Evolutionary conservation across 768 basidiomycete species (phyloP).

Genomic region (Mycena vulgaris): DNA sequence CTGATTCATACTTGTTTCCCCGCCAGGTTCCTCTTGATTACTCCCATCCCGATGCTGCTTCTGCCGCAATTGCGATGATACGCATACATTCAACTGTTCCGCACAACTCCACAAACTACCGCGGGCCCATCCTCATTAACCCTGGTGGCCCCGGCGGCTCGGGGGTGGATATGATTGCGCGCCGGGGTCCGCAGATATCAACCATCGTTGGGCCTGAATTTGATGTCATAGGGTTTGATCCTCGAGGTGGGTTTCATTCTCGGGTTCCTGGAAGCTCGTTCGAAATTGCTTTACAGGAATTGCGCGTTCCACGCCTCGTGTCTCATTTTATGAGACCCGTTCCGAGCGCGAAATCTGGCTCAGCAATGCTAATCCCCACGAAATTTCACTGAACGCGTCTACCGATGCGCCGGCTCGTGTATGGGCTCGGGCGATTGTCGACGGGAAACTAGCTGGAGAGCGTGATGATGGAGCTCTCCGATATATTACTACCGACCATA

Average conservation of each 20-base stretch:
- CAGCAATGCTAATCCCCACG: too few relatives aligned
- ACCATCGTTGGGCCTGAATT: slow-evolving; percentile 37
- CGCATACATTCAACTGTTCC: slow-evolving; percentile 32
- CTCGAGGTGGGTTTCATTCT: slow-evolving; percentile 34
- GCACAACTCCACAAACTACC: slow-evolving; percentile 29
- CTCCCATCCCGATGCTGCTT: slow-evolving; percentile 21
- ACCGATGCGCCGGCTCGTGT: slow-evolving; percentile 8
- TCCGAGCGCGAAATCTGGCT: slow-evolving; percentile 23
- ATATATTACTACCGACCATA: slow-evolving; percentile 5
- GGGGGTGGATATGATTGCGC: slow-evolving; percentile 28
- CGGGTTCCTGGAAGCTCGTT: neutral
- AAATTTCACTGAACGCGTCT: slow-evolving; percentile 19
- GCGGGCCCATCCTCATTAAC: slow-evolving; percentile 40
- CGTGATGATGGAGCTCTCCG: slow-evolving; percentile 31
- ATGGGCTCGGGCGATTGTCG: slow-evolving; percentile 24
- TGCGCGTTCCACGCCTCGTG: neutral
- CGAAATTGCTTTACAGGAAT: slow-evolving; percentile 26
- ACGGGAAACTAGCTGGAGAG: neutral
- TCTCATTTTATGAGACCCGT: slow-evolving; percentile 22
- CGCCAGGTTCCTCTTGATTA: slow-evolving; percentile 39
- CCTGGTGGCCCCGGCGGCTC: slow-evolving; percentile 41
- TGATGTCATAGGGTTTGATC: slow-evolving; percentile 43
- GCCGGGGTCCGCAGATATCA: neutral
- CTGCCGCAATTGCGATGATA: slow-evolving; percentile 37
- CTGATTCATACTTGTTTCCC: too few relatives aligned